Percentiles rank a stretch among this genome's conserved stretches.
Evolutionary conservation across 805 yeast species (phyloP).

Genomic region (Candida tibetensis): DNA sequence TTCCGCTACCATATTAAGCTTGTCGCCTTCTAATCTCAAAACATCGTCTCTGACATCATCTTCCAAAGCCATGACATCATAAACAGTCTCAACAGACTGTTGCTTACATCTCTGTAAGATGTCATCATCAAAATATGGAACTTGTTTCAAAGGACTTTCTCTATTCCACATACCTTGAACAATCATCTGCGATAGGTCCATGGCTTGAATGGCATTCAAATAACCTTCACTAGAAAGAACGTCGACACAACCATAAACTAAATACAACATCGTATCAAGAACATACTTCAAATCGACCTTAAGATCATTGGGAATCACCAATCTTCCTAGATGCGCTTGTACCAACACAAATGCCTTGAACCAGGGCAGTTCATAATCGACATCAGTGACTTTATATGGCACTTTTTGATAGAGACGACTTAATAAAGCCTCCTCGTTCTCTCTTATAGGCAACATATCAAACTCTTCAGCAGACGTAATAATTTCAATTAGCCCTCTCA

Average conservation of each 20-base stretch:
- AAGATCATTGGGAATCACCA: slow-evolving; percentile 58
- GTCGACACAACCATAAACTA: slow-evolving; percentile 72
- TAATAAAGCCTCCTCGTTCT: slow-evolving; percentile 53
- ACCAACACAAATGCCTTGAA: slow-evolving; percentile 71
- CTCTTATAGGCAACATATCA: slow-evolving; percentile 59
- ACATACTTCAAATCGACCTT: slow-evolving; percentile 53
- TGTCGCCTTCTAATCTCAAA: slow-evolving; percentile 45
- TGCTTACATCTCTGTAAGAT: slow-evolving; percentile 54
- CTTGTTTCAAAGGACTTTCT: slow-evolving; percentile 74
- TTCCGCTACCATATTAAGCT: slow-evolving; percentile 68
- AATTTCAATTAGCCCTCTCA: slow-evolving; percentile 61
- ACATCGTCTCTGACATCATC: slow-evolving; percentile 70
- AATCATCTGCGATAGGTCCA: slow-evolving; percentile 87
- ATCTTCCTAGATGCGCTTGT: slow-evolving; percentile 78
- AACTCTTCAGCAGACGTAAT: slow-evolving; percentile 71
- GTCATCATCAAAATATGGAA: slow-evolving; percentile 61
- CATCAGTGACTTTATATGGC: slow-evolving; percentile 54
- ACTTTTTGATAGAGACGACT: slow-evolving; percentile 51
- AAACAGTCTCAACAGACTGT: slow-evolving; percentile 63
- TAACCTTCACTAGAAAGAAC: slow-evolving; percentile 75
- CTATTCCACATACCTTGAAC: slow-evolving; percentile 84
- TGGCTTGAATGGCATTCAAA: slow-evolving; percentile 71
- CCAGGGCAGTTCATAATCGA: slow-evolving; percentile 49
- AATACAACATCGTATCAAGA: slow-evolving; percentile 45
- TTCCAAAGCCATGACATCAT: slow-evolving; percentile 75